Evolutionary conservation across 2,329 filamentous ascomycete species (phyloP).

Genomic region (Sporothrix euskadiensis): DNA sequence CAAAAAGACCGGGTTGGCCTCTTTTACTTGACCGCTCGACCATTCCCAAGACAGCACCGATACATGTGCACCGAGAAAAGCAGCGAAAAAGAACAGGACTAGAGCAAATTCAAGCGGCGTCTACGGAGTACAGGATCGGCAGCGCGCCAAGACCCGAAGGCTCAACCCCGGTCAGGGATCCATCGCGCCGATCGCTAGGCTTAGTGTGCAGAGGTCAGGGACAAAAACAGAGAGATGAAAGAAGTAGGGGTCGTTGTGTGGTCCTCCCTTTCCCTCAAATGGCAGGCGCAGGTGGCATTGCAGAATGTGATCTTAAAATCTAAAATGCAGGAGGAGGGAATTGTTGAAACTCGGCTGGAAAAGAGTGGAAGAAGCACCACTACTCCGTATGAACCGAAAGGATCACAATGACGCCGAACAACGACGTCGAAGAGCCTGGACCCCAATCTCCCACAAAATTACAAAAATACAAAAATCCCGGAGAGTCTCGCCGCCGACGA

Average conservation of each 20-base stretch:
- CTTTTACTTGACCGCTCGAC: neutral
- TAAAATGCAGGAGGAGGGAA: neutral
- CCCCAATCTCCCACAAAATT: neutral
- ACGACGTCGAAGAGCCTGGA: neutral
- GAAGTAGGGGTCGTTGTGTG: too few relatives aligned
- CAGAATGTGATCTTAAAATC: conserved; percentile 5
- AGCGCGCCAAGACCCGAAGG: neutral
- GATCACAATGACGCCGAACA: neutral
- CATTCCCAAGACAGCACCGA: conserved; percentile 6
- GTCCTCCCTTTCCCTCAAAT: too few relatives aligned
- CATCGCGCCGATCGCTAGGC: neutral
- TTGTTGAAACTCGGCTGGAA: neutral
- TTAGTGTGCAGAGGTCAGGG: neutral
- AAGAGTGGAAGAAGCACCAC: neutral
- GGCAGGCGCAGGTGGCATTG: neutral
- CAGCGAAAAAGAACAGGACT: neutral
- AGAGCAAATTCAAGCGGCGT: neutral
- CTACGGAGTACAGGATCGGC: neutral
- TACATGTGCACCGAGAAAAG: neutral
- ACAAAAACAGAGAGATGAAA: neutral
- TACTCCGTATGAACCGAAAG: neutral
- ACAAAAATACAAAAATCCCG: too few relatives aligned
- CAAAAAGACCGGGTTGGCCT: neutral
- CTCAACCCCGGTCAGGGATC: neutral
- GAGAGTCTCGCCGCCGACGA: neutral